Percentiles rank a stretch among this genome's conserved stretches.
Evolutionary conservation across 768 basidiomycete genomes (phyloP).

Genomic region (Ramaria sp.): DNA sequence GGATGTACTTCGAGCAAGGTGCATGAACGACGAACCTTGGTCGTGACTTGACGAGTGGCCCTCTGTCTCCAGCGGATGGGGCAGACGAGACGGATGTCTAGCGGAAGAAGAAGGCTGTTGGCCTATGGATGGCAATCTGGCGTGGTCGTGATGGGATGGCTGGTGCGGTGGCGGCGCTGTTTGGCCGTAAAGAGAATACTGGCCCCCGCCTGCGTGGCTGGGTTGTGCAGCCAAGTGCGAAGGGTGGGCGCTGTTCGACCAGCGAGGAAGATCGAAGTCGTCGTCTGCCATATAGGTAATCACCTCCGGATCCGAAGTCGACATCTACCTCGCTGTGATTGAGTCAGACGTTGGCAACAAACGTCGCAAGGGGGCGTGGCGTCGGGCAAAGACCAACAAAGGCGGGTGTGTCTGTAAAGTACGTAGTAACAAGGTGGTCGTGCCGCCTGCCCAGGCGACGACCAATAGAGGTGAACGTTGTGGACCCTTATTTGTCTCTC

Average conservation of each 20-base stretch:
- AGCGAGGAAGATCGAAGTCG: conserved; percentile 63
- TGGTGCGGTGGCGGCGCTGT: conserved; percentile 35
- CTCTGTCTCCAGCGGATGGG: conserved; percentile 60
- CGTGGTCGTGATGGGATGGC: conserved; percentile 30
- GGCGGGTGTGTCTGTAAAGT: neutral
- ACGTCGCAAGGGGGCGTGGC: conserved; percentile 5
- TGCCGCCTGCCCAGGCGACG: conserved; percentile 2
- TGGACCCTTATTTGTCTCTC: conserved; percentile 1
- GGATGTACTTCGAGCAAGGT: conserved; percentile 57
- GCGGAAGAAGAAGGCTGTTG: conserved; percentile 33
- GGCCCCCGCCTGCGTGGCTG: conserved; percentile 23
- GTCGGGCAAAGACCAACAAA: neutral
- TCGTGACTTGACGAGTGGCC: conserved; percentile 24
- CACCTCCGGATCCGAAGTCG: conserved; percentile 9
- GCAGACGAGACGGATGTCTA: conserved; percentile 47
- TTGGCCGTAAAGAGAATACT: conserved; percentile 34
- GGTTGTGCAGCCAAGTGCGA: conserved; percentile 21
- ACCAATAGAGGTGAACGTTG: neutral
- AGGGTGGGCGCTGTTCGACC: conserved; percentile 35
- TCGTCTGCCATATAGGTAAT: conserved; percentile 40
- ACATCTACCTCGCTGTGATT: conserved; percentile 8
- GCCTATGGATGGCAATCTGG: conserved; percentile 34
- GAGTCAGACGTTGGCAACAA: conserved; percentile 1
- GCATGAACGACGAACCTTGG: conserved; percentile 30
- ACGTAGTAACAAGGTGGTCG: neutral